Evolutionary conservation across 495 filamentous ascomycete species (phyloP).

Genomic region (Daldinia childiae): DNA sequence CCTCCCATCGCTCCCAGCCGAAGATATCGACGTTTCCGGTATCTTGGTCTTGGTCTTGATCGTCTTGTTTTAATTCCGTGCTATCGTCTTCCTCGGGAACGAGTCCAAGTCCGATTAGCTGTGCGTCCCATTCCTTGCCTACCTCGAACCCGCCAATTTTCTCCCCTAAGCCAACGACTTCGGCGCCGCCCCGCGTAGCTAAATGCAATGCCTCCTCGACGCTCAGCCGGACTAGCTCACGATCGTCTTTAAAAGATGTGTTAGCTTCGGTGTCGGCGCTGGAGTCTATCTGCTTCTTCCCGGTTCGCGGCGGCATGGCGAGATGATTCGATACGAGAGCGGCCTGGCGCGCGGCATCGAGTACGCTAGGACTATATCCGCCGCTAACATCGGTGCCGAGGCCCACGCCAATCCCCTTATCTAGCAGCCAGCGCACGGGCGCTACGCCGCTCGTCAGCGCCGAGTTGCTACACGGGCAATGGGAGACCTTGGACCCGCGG

Average conservation of each 20-base stretch:
- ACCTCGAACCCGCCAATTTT: constrained; percentile 80
- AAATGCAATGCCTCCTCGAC: constrained; percentile 91
- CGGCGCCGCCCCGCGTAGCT: constrained; percentile 81
- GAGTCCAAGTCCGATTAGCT: constrained; percentile 70
- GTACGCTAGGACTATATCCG: constrained; percentile 79
- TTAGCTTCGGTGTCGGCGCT: background rate
- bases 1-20: constrained; percentile 82
- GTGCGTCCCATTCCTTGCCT: constrained; percentile 91
- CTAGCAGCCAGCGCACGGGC: constrained; percentile 74
- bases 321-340: constrained; percentile 75
- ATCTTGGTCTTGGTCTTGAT: constrained; percentile 34
- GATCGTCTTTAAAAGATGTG: constrained; percentile 40
- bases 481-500: constrained; percentile 72
- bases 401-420: constrained; percentile 78
- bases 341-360: constrained; percentile 83
- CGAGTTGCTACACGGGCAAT: constrained; percentile 89
- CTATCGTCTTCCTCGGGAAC: constrained; percentile 44
- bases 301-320: constrained; percentile 56
- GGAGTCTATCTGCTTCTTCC: background rate
- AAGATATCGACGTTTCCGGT: constrained; percentile 78
- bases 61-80: constrained; percentile 29
- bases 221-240: constrained; percentile 65
- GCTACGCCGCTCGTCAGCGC: constrained; percentile 79
- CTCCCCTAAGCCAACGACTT: constrained; percentile 73
- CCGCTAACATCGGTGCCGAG: constrained; percentile 91